phyloP scores from a whole-genome alignment of 306 rosid genomes.

The Urtica urens region DNA sequence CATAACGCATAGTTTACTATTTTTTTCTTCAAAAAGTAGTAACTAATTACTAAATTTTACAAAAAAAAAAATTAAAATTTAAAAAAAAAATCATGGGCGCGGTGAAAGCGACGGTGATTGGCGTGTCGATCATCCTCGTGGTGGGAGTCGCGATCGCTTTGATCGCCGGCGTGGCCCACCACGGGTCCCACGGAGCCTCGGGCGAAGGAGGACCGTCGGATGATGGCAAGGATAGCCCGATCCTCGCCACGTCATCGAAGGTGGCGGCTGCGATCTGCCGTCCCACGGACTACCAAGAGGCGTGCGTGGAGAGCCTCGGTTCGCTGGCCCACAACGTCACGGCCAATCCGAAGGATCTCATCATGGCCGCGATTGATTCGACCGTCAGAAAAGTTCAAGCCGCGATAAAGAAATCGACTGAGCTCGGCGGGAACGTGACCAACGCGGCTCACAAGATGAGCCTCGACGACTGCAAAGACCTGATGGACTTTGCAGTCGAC shows the following conservation, averaged over 20 bases:
- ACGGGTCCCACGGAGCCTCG: too few species aligned
- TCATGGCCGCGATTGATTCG: constrained; percentile 16
- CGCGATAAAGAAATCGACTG: constrained; percentile 8
- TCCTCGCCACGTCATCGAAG: background rate
- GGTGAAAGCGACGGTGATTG: background rate
- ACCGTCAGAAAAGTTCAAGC: constrained; percentile 6
- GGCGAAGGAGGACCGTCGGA: background rate
- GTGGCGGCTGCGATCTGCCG: constrained; percentile 15
- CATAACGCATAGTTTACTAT: too few species aligned
- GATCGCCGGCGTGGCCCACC: background rate
- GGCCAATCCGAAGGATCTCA: constrained; percentile 16
- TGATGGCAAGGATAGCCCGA: background rate
- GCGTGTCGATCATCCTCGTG: constrained; percentile 1
- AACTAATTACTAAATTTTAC: too few species aligned
- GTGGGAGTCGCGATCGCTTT: constrained; percentile 2
- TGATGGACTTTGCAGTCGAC: constrained; percentile 9
- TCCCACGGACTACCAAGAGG: constrained; percentile 24
- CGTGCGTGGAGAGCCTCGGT: constrained; percentile 18
- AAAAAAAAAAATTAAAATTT: too few species aligned
- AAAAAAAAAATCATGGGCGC: background rate
- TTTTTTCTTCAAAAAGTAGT: too few species aligned
- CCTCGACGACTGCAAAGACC: constrained; percentile 20
- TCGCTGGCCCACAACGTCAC: constrained; percentile 5
- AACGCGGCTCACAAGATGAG: constrained; percentile 12
- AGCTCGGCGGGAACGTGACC: background rate